Evolutionary conservation across 768 basidiomycete genomes (phyloP).

Genomic region (Serendipita indica): DNA sequence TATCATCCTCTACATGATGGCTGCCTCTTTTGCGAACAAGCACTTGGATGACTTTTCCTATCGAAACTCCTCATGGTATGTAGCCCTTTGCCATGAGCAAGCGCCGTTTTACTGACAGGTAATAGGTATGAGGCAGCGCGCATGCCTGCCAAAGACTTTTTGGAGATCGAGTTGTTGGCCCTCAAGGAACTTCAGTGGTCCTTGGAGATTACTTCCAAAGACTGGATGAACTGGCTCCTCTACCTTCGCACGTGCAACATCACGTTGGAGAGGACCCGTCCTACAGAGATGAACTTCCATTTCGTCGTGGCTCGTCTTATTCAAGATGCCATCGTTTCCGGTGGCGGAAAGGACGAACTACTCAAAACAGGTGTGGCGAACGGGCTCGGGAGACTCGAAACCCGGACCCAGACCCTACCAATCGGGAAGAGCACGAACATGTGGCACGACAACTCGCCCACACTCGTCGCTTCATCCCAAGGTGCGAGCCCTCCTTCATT

Average conservation of each 20-base stretch:
- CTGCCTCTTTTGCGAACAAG: constrained; percentile 5
- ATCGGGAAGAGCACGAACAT: neutral
- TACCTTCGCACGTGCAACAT: constrained; percentile 6
- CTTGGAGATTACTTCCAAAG: constrained; percentile 7
- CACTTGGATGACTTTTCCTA: constrained; percentile 10
- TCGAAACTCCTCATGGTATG: constrained; percentile 7
- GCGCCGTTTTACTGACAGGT: neutral
- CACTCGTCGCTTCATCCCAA: neutral
- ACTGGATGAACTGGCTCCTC: constrained; percentile 9
- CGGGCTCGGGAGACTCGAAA: neutral
- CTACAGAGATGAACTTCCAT: neutral
- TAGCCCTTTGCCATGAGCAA: neutral
- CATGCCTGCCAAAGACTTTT: constrained; percentile 2
- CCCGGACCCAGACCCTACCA: neutral
- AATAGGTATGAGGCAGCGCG: constrained; percentile 1
- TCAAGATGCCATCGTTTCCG: neutral
- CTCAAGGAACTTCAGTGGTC: constrained; percentile 10
- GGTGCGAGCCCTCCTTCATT: neutral
- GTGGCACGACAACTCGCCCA: constrained; percentile 3
- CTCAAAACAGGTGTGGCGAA: neutral
- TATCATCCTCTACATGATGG: constrained; percentile 8
- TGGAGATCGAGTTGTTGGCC: constrained; percentile 9
- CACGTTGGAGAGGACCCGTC: constrained; percentile 6
- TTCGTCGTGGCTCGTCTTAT: constrained; percentile 7
- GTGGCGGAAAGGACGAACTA: neutral